phyloP scores from a whole-genome alignment of 2,329 filamentous ascomycete genomes.

The Parafenestella ontariensis region DNA sequence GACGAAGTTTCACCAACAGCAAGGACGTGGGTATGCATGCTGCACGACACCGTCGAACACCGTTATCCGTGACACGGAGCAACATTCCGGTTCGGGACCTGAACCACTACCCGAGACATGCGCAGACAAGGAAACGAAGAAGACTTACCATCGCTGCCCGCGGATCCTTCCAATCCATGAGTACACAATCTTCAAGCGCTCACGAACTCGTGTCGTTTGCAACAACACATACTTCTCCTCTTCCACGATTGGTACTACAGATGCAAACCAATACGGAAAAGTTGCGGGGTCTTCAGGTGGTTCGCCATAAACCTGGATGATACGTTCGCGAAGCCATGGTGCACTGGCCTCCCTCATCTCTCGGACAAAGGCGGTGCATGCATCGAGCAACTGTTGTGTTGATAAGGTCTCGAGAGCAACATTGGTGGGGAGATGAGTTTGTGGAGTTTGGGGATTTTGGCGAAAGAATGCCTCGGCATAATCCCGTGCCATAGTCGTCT shows the following conservation, averaged over 20 bases:
- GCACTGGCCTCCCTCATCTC: slow-evolving; percentile 73
- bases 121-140: background rate
- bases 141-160: slow-evolving; percentile 71
- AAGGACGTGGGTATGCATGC: background rate
- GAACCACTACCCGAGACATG: slow-evolving; percentile 7
- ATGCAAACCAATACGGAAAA: slow-evolving; percentile 92
- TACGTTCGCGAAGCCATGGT: slow-evolving; percentile 75
- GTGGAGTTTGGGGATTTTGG: slow-evolving; percentile 45
- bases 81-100: background rate
- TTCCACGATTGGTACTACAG: slow-evolving; percentile 77
- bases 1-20: background rate
- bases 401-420: slow-evolving; percentile 64
- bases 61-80: slow-evolving; percentile 9
- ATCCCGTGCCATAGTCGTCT: slow-evolving; percentile 59
- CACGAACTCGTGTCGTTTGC: slow-evolving; percentile 75
- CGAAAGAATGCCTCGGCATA: slow-evolving; percentile 45
- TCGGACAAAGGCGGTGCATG: slow-evolving; percentile 71
- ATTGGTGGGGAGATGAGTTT: slow-evolving; percentile 26
- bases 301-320: slow-evolving; percentile 77
- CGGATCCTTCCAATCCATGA: slow-evolving; percentile 79
- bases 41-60: slow-evolving; percentile 16
- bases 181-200: slow-evolving; percentile 82
- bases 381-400: slow-evolving; percentile 72
- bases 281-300: slow-evolving; percentile 76
- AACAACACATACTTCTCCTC: slow-evolving; percentile 81